phyloP scores from a whole-genome alignment of 1,284 basidiomycete genomes.

The Apiotrichum laibachii region DNA sequence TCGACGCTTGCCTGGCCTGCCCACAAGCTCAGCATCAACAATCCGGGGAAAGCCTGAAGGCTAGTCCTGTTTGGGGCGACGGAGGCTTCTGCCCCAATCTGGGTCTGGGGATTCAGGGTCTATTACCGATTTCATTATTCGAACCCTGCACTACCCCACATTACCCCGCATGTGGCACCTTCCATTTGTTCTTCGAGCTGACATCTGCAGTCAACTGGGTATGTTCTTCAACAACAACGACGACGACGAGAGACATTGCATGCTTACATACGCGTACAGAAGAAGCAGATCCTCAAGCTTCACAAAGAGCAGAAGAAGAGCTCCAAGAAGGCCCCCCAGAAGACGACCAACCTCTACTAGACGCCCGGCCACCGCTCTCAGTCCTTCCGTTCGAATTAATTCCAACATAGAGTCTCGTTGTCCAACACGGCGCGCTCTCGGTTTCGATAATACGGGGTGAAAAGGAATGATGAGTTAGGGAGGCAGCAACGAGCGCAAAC shows the following conservation, averaged over 20 bases:
- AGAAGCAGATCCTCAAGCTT: slow-evolving; percentile 43
- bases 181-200: background rate
- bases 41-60: too few relatives aligned
- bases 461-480: background rate
- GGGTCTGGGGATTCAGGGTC: background rate
- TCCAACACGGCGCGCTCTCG: slow-evolving; percentile 1
- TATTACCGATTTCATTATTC: background rate
- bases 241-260: too few relatives aligned
- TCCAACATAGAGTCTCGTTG: slow-evolving; percentile 15
- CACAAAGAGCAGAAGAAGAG: slow-evolving; percentile 49
- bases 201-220: slow-evolving; percentile 40
- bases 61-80: too few relatives aligned
- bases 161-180: background rate
- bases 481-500: background rate
- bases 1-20: too few relatives aligned
- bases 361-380: background rate
- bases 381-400: background rate
- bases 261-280: too few relatives aligned
- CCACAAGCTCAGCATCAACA: too few relatives aligned
- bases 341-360: slow-evolving; percentile 36
- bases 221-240: too few relatives aligned
- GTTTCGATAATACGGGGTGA: background rate
- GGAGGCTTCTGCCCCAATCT: too few relatives aligned
- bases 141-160: slow-evolving; percentile 2
- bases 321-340: slow-evolving; percentile 40